phyloP scores from a whole-genome alignment of 129 eudicot genomes.

The Centella asiatica region DNA sequence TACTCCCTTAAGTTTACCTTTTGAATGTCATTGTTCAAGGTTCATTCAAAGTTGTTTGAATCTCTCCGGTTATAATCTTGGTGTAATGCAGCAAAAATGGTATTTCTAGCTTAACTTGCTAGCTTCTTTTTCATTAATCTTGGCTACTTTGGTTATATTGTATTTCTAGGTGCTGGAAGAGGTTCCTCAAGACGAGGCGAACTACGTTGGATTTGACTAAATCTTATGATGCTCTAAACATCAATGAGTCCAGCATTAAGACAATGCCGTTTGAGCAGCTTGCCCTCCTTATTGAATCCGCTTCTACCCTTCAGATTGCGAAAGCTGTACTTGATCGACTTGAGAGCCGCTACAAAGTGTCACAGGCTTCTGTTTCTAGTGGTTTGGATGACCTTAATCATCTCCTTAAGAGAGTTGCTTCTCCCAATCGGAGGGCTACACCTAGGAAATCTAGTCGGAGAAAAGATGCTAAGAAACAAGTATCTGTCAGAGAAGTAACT shows the following conservation, averaged over 20 bases:
- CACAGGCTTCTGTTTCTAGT: constrained; percentile 21
- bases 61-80: too few relatives aligned
- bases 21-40: not conserved
- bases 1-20: not conserved
- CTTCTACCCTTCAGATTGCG: constrained; percentile 49
- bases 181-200: constrained; percentile 40
- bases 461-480: constrained; percentile 35
- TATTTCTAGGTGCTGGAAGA: constrained; percentile 73
- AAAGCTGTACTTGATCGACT: constrained; percentile 82
- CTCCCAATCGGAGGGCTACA: constrained; percentile 50
- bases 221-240: constrained; percentile 45
- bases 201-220: constrained; percentile 64
- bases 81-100: not conserved
- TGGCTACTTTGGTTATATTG: not conserved
- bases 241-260: constrained; percentile 50
- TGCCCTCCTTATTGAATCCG: constrained; percentile 58
- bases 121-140: not conserved
- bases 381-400: constrained; percentile 56
- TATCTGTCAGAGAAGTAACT: constrained; percentile 23
- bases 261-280: constrained; percentile 91
- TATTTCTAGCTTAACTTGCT: not conserved
- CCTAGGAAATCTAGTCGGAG: constrained; percentile 33
- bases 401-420: constrained; percentile 82
- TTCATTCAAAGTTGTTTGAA: not conserved
- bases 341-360: constrained; percentile 49